phyloP scores from a whole-genome alignment of 1,139 yeast genomes.

The Arxiozyma bovina region DNA sequence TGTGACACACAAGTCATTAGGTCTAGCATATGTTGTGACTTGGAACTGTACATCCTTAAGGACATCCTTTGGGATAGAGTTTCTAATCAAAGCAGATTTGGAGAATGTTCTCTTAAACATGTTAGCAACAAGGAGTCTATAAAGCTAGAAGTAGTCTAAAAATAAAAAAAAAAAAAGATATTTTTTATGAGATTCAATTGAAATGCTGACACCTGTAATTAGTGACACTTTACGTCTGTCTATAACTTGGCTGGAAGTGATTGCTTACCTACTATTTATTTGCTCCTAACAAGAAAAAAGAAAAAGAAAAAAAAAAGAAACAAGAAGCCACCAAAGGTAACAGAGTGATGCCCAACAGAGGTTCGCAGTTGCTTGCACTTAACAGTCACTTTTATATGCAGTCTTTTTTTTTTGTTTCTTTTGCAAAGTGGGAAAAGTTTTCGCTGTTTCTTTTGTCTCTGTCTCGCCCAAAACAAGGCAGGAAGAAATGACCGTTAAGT shows the following conservation, averaged over 20 bases:
- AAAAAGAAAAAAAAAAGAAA: not conserved
- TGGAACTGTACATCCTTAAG: conserved; percentile 16
- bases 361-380: conserved; percentile 18
- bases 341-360: not conserved
- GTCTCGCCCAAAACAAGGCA: too few relatives aligned
- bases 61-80: conserved; percentile 5
- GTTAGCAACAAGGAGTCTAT: not conserved
- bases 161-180: too few relatives aligned
- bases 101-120: conserved; percentile 19
- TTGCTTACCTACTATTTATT: not conserved
- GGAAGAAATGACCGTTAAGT: conserved; percentile 12
- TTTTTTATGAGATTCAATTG: not conserved
- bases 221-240: too few relatives aligned
- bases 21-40: conserved; percentile 32
- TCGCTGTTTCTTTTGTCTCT: too few relatives aligned
- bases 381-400: conserved; percentile 6
- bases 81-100: conserved; percentile 6
- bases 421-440: too few relatives aligned
- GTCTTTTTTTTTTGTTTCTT: not conserved
- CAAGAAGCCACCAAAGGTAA: too few relatives aligned
- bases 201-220: not conserved
- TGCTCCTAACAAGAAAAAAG: not conserved
- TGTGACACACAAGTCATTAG: conserved; percentile 26
- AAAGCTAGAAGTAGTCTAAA: too few relatives aligned
- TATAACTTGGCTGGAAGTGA: not conserved